Conservation (phyloP, 192 early-diverging fungal species). For the Umbelopsis isabellina region DNA sequence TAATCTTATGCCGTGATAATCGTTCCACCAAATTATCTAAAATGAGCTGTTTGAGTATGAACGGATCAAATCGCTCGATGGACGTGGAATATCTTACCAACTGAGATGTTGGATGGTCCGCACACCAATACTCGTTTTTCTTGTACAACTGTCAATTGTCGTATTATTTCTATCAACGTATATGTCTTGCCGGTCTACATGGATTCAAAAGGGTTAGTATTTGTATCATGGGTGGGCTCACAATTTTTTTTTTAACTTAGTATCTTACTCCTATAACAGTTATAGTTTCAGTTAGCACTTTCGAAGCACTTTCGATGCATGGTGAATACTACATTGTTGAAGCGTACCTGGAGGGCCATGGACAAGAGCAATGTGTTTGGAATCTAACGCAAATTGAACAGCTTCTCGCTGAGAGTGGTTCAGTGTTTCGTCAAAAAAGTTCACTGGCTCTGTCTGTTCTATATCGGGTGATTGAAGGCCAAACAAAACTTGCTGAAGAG, state of each 20-base stretch:
- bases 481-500: slow-evolving; percentile 51
- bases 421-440: slow-evolving; percentile 60
- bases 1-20: slow-evolving; percentile 59
- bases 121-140: slow-evolving; percentile 80
- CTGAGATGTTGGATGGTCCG: slow-evolving; percentile 87
- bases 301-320: no score
- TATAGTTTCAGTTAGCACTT: not conserved
- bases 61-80: not conserved
- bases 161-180: slow-evolving; percentile 83
- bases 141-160: slow-evolving; percentile 63
- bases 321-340: not conserved
- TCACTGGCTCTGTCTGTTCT: slow-evolving; percentile 30
- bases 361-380: slow-evolving; percentile 71
- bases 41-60: not conserved
- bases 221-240: not conserved
- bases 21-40: slow-evolving; percentile 87
- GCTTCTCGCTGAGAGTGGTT: slow-evolving; percentile 78
- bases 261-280: slow-evolving; percentile 21
- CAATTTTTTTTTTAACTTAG: not conserved
- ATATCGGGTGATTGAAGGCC: slow-evolving; percentile 41
- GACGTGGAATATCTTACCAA: slow-evolving; percentile 49
- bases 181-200: slow-evolving; percentile 83
- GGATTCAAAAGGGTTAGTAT: not conserved
- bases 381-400: slow-evolving; percentile 59
- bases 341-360: slow-evolving; percentile 79